Evolutionary conservation across 148 eudicot species (phyloP), one percentile per base, ranked within the genome.

Genomic region (Rhododendron kiyosumense): DNA sequence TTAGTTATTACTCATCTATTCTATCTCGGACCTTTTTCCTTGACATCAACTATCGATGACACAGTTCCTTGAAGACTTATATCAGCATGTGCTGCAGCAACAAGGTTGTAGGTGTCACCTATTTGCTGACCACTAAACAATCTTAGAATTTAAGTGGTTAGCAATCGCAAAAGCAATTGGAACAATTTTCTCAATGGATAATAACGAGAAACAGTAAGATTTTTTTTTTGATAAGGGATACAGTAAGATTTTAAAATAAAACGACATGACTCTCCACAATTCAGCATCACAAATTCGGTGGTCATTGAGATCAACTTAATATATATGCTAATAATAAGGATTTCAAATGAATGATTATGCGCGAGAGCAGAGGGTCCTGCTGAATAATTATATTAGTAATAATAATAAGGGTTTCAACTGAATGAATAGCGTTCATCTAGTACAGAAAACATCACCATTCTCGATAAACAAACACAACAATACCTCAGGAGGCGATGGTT

Each of bases 401-500:
- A 4, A 54, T 54, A 54, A 17, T 9, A 2, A 65, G 71, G 34
- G 75, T 69, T 69, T 52, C 32, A 67, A 67, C 32, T 26, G 32
- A 24, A 63, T 3, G 14, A 67, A n/a, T 26, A n/a, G 73, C 32
- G 32, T 26, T 67, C 34, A n/a, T 67, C 32, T 67, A 10, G 28
- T 67, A 3, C 26, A 10, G 12, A 67, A 10, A 11, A 67, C 1
- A 0, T 11, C 30, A 48, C 28, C 28, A 79, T 14, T 69, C 20
- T 10, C 6, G 30, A 12, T 41, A 22, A 77, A 24, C 11, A 6
- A 76, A 71, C 38, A 57, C 84, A 2, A 24, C 30, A 65, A 65
- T 26, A 94, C 98, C 96, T 94, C 95, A 20, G 98, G 97, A 54
- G 71, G 4, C 71, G 28, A 2, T 2, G 92, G 88, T 57, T 91